A percentile compares a stretch with the other conserved stretches of the same genome.
Conservation (phyloP, 148 eudicot species). For the Arbutus unedo region DNA sequence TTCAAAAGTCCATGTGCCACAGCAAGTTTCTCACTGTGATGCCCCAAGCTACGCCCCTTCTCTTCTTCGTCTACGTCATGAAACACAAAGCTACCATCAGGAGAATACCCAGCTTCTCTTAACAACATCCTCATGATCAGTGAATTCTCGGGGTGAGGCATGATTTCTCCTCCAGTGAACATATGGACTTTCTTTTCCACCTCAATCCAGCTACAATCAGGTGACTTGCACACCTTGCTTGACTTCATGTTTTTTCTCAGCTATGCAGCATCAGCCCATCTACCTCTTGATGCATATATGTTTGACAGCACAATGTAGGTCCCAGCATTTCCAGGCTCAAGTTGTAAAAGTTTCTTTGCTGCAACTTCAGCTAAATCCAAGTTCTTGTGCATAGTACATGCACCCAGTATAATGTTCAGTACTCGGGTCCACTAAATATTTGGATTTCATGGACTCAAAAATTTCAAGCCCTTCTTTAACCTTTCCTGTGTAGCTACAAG, state of each 20-base stretch:
- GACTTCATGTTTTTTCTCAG: slow-evolving; percentile 39
- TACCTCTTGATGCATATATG: slow-evolving; percentile 45
- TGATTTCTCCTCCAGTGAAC: slow-evolving; percentile 42
- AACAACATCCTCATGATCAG: slow-evolving; percentile 30
- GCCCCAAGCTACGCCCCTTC: slow-evolving; percentile 33
- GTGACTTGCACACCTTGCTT: too few relatives aligned
- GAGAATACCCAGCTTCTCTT: slow-evolving; percentile 46
- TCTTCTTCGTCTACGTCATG: slow-evolving; percentile 54
- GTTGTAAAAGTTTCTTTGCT: slow-evolving; percentile 35
- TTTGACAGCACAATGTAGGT: slow-evolving; percentile 45
- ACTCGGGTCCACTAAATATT: slow-evolving; percentile 33
- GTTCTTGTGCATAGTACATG: slow-evolving; percentile 44
- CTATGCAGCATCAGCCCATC: slow-evolving; percentile 39
- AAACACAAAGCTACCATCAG: slow-evolving; percentile 39
- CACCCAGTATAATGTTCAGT: slow-evolving; percentile 50
- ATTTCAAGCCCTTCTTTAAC: slow-evolving; percentile 45
- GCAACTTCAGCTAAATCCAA: slow-evolving; percentile 48
- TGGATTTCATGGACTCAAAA: slow-evolving; percentile 40
- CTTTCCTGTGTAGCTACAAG: slow-evolving; percentile 49
- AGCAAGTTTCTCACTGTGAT: slow-evolving; percentile 53
- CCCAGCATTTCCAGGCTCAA: slow-evolving; percentile 43
- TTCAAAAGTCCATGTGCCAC: slow-evolving; percentile 50
- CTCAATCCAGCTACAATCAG: too few relatives aligned
- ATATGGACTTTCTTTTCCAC: slow-evolving; percentile 48
- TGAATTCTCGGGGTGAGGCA: slow-evolving; percentile 37